Base-by-base conservation (phyloP, 1,284 basidiomycete genomes). In the Taiwanofungus camphoratus region DNA sequence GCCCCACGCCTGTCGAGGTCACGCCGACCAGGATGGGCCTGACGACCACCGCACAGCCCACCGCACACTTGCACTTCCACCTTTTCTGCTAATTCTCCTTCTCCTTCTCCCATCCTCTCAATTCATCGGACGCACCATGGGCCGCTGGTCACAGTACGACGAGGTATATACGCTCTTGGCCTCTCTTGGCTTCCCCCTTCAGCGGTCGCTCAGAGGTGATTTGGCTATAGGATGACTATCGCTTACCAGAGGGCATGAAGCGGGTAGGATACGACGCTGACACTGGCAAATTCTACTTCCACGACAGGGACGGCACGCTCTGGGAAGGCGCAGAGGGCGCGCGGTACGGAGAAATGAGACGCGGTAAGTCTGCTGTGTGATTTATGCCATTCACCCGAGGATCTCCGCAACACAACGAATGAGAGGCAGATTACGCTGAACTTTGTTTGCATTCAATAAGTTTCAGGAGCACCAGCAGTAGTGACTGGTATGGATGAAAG, bases 181-280 rank as follows among this genome's bases (percentile, higher is more conserved):
- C 33, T 6, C 19, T 22, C 16, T 41, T n/a, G 13, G 16, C n/a
- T n/a, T 31, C 33, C 35, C 36, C 44, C 39, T 41, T 40, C 26
- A 39, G n/a, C n/a, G n/a, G n/a, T n/a, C 27, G 26, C 19, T 26
- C 22, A 36, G 30, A 38, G 42, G 34, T 22, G 41, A 36, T 46
- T 36, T 16, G 27, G 33, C 41, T 23, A 21, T 41, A 70, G 68
- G 67, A 69, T 46, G 62, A 63, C 7, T 63, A 66, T 49, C 63
- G 67, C 48, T 55, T 70, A 46, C 66, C 67, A 6, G 64, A 65
- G 46, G 68, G 67, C 54, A 67, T 69, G 65, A 62, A 62, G 39
- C 62, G 68, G 32, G 65, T 68, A 31, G 68, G 66, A 12, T 70
- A 69, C 56, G 68, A 70, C 52, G 60, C 66, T 7, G 68, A 70